These are phyloP conservation scores for Echria macrotheca DNA, from an alignment of 495 filamentous ascomycete species.

Conservation along the genomic window DNA sequence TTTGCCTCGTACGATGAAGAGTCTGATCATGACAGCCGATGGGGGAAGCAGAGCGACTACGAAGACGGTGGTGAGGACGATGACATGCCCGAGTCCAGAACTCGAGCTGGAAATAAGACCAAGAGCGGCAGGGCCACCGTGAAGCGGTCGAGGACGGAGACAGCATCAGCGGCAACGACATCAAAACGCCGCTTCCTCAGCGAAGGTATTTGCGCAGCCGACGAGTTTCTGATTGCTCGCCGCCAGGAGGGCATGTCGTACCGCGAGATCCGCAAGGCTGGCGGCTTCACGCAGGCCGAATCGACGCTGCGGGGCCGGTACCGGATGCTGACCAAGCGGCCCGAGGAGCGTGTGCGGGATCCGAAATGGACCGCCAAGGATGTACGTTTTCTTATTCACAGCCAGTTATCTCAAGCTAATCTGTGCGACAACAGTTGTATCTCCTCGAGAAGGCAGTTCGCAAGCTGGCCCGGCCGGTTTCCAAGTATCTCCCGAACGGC, in stretches of 20 bases:
- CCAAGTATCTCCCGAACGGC: neutral
- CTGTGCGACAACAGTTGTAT: too few relatives aligned
- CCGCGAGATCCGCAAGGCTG: conserved; percentile 64
- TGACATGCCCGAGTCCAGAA: too few relatives aligned
- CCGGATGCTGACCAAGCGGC: conserved; percentile 71
- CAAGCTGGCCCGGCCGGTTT: conserved; percentile 21
- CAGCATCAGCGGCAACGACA: neutral
- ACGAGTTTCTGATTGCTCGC: conserved; percentile 59
- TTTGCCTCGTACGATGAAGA: too few relatives aligned
- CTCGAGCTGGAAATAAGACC: too few relatives aligned
- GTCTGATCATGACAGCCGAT: too few relatives aligned
- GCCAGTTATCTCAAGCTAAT: too few relatives aligned
- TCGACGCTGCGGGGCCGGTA: conserved; percentile 80
- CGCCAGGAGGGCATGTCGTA: conserved; percentile 70
- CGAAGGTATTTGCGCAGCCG: too few relatives aligned
- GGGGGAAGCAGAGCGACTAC: too few relatives aligned
- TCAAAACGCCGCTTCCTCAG: conserved; percentile 17
- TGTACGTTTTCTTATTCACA: conserved; percentile 59
- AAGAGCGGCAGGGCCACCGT: too few relatives aligned
- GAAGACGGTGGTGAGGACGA: too few relatives aligned
- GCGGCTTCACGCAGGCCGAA: conserved; percentile 71
- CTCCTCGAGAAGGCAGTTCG: conserved; percentile 47
- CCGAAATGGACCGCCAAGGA: conserved; percentile 73
- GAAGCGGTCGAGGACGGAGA: too few relatives aligned
- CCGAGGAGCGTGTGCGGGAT: conserved; percentile 67